A percentile compares a stretch with the other conserved stretches of the same genome.
These are phyloP conservation scores for Talaromyces pinophilus DNA, from an alignment of 2,329 filamentous ascomycete genomes.

Conservation along the genomic window DNA sequence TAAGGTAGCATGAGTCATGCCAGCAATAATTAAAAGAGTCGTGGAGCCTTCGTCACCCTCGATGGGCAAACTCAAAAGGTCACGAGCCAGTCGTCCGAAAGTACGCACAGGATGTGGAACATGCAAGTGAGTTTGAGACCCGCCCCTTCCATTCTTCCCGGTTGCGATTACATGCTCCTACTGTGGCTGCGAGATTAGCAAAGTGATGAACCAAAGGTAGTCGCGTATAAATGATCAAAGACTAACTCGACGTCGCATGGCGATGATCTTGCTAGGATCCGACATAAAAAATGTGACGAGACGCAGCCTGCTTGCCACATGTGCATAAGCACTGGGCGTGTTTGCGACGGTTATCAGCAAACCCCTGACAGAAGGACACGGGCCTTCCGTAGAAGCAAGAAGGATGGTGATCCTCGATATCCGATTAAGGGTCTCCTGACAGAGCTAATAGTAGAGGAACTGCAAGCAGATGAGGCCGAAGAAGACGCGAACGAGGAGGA, in stretches of 20 bases:
- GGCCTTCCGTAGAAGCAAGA: conserved; percentile 14
- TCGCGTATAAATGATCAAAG: conserved; percentile 4
- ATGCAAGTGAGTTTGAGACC: conserved; percentile 24
- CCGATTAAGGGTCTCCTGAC: background rate
- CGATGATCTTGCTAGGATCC: conserved; percentile 14
- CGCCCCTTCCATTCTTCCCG: background rate
- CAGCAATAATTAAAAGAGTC: background rate
- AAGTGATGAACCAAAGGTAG: background rate
- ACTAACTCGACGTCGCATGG: background rate
- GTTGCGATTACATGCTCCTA: background rate
- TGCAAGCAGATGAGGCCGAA: background rate
- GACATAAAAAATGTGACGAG: conserved; percentile 30
- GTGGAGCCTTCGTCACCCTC: conserved; percentile 20
- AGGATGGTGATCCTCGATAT: background rate
- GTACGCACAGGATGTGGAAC: conserved; percentile 26
- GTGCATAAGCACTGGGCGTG: conserved; percentile 31
- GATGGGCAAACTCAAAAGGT: conserved; percentile 23
- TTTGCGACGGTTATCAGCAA: conserved; percentile 28
- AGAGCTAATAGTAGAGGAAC: background rate
- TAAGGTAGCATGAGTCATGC: background rate
- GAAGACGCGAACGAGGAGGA: background rate
- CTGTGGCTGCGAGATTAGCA: background rate
- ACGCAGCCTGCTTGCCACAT: conserved; percentile 24
- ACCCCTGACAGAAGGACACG: conserved; percentile 23
- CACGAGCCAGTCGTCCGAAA: conserved; percentile 23